phyloP scores from a whole-genome alignment of 2,329 filamentous ascomycete genomes.

The Fonsecaea monophora region DNA sequence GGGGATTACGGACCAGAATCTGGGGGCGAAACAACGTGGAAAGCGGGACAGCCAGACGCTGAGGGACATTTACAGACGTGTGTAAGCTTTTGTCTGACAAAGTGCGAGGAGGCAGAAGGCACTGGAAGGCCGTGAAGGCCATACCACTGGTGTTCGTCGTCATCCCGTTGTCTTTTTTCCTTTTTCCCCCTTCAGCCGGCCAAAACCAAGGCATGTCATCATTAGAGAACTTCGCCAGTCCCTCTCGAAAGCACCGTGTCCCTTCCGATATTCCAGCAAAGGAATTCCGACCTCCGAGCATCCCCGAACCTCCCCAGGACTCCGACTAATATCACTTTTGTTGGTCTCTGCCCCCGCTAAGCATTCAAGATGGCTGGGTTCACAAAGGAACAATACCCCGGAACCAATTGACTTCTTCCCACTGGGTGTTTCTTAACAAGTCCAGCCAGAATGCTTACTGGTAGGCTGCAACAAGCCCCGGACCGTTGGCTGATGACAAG shows the following conservation, averaged over 20 bases:
- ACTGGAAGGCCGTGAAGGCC: neutral
- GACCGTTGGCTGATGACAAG: slow-evolving; percentile 1
- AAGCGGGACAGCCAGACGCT: slow-evolving; percentile 5
- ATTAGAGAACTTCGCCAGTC: neutral
- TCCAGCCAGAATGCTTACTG: neutral
- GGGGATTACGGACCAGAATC: neutral
- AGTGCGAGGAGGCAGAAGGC: neutral
- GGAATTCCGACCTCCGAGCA: neutral
- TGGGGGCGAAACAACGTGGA: slow-evolving; percentile 19
- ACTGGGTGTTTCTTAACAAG: neutral
- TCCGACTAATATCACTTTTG: neutral
- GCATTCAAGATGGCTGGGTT: neutral
- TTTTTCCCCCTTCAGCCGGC: neutral
- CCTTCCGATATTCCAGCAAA: neutral
- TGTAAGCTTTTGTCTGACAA: neutral
- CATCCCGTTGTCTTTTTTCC: neutral
- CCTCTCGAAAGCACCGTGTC: neutral
- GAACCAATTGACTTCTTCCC: neutral
- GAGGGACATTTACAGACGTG: neutral
- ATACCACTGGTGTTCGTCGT: neutral
- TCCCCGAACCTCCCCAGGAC: neutral
- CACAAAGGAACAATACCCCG: neutral
- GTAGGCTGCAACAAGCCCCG: neutral
- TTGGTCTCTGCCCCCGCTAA: neutral
- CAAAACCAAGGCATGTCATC: neutral